Conservation (phyloP, 495 filamentous ascomycete genomes). For the Margaritispora aquatica region DNA sequence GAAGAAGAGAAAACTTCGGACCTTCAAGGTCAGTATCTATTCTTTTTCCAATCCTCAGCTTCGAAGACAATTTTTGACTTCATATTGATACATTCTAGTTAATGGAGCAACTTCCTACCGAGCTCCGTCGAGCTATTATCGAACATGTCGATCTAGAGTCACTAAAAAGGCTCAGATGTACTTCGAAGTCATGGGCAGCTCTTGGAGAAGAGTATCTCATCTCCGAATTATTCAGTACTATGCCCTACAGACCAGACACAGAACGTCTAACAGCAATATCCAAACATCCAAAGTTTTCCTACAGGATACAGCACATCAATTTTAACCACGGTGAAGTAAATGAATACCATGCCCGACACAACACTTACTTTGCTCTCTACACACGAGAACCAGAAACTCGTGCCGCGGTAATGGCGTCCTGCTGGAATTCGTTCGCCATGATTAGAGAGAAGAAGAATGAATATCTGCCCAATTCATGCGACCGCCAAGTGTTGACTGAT, state of each 20-base stretch:
- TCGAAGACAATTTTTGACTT: neutral
- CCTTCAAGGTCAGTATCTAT: neutral
- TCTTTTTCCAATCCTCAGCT: neutral
- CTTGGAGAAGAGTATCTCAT: conserved; percentile 17
- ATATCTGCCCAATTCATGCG: conserved; percentile 8
- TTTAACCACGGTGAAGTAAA: conserved; percentile 19
- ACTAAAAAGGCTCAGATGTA: conserved; percentile 13
- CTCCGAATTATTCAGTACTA: neutral
- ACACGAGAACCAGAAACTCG: conserved; percentile 11
- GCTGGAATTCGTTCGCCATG: conserved; percentile 2
- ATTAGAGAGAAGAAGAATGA: conserved; percentile 9
- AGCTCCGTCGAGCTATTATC: conserved; percentile 16
- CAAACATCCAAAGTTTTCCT: conserved; percentile 9
- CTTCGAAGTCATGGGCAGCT: conserved; percentile 12
- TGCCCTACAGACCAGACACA: conserved; percentile 13
- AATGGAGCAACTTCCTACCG: conserved; percentile 17
- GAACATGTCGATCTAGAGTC: neutral
- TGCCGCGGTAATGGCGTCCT: neutral
- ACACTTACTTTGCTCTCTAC: conserved; percentile 17
- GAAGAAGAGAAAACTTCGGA: neutral
- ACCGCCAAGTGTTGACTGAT: neutral
- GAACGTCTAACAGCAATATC: conserved; percentile 10
- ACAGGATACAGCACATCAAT: conserved; percentile 7
- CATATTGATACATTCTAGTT: neutral
- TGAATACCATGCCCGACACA: conserved; percentile 20